Conservation (phyloP, 305 asterid species). For the Caryopteris hybrid region DNA sequence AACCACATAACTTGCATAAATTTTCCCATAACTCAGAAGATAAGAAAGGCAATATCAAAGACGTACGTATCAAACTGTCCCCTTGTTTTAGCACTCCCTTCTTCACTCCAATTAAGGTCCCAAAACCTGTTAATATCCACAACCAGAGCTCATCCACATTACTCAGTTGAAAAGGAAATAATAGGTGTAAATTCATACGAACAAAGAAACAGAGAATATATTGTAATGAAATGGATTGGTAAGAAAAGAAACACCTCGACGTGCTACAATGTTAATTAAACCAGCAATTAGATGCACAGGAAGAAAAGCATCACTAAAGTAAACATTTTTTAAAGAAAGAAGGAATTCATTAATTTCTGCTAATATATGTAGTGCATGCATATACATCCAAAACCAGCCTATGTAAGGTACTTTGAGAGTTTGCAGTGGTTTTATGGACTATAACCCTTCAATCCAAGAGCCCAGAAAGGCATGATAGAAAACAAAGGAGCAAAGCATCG, state of each 20-base stretch:
- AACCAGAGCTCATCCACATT: not conserved
- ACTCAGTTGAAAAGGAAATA: not conserved
- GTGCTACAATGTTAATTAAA: not conserved
- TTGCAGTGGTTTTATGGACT: not conserved
- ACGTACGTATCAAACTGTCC: conserved; percentile 69
- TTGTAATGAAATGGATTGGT: not conserved
- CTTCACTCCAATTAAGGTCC: conserved; percentile 84
- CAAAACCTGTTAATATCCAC: conserved; percentile 48
- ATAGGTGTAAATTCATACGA: not conserved
- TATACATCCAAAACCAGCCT: not conserved
- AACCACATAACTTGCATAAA: not conserved
- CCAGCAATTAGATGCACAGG: not conserved
- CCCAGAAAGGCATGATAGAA: not conserved
- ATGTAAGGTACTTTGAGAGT: not conserved
- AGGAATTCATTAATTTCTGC: not conserved
- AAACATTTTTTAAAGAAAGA: not conserved
- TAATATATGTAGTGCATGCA: not conserved
- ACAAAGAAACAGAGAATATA: not conserved
- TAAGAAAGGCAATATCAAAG: not conserved
- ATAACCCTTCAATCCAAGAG: not conserved
- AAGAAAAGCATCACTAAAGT: not conserved
- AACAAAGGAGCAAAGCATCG: not conserved
- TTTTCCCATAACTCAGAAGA: no score
- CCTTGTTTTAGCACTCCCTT: conserved; percentile 57
- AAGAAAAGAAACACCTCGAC: not conserved